A percentile compares a stretch with the other conserved stretches of the same genome.
phyloP scores from a whole-genome alignment of 2,329 filamentous ascomycete species.

The Cladosporium oxysporum region DNA sequence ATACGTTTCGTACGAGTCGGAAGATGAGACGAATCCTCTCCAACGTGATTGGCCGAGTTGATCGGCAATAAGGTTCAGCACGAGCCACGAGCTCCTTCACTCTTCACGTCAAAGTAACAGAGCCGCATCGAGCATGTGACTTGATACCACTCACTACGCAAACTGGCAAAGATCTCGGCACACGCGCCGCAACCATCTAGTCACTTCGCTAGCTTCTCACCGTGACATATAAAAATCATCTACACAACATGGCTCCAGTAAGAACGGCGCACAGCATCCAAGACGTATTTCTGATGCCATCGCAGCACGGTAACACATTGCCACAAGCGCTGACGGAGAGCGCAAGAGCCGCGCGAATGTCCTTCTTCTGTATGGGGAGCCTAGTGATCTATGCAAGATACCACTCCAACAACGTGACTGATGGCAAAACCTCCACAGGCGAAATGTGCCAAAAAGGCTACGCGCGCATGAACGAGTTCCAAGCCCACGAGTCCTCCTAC shows the following conservation, averaged over 20 bases:
- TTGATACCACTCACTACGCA: neutral
- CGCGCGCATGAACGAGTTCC: conserved; percentile 91
- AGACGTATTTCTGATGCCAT: conserved; percentile 3
- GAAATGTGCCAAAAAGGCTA: conserved; percentile 92
- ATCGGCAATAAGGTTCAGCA: neutral
- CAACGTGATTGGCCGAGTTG: neutral
- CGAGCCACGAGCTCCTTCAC: neutral
- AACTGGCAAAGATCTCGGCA: neutral
- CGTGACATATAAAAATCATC: neutral
- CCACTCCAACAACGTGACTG: neutral
- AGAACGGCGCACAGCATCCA: conserved; percentile 27
- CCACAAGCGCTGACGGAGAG: conserved; percentile 52
- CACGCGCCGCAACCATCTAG: neutral
- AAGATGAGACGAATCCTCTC: conserved; percentile 7
- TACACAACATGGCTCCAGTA: conserved; percentile 57
- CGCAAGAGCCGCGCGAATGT: conserved; percentile 44
- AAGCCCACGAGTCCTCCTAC: conserved; percentile 90
- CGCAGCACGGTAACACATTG: conserved; percentile 34
- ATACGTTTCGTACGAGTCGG: conserved; percentile 9
- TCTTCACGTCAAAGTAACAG: neutral
- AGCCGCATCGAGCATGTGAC: neutral
- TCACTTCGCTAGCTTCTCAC: neutral
- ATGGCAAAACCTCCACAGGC: conserved; percentile 44
- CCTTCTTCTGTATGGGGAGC: conserved; percentile 64
- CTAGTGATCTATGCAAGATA: neutral